Percentiles rank a stretch among this genome's conserved stretches.
Conservation (phyloP, 1,284 basidiomycete species). For the Prillingera fragicola region DNA sequence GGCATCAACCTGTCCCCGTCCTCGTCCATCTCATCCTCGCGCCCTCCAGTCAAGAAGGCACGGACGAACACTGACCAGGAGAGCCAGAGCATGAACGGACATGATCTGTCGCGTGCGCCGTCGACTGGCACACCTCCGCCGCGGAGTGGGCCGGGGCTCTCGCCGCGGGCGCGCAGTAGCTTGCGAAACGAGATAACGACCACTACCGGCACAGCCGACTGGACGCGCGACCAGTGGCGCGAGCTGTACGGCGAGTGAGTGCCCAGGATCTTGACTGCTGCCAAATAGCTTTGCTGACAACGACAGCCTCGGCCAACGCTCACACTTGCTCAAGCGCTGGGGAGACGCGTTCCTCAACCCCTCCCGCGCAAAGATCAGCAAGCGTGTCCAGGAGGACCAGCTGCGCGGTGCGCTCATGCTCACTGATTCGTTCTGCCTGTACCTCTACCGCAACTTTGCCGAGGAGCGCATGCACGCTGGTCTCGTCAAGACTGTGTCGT, state of each 20-base stretch:
- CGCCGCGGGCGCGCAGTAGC: conserved; percentile 7
- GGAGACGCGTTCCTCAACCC: conserved; percentile 37
- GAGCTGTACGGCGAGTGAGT: conserved; percentile 5
- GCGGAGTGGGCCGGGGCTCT: background rate
- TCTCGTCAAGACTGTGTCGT: conserved; percentile 26
- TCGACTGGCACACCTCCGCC: conserved; percentile 5
- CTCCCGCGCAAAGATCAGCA: conserved; percentile 21
- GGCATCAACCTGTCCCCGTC: conserved; percentile 12
- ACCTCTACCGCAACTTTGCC: conserved; percentile 51
- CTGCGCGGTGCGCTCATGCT: conserved; percentile 47
- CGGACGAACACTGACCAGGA: conserved; percentile 6
- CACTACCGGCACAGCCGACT: conserved; percentile 12
- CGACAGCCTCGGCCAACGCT: conserved; percentile 21
- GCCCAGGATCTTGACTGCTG: no score
- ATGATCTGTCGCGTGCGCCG: conserved; percentile 4
- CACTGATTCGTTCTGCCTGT: conserved; percentile 51
- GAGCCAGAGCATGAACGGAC: background rate
- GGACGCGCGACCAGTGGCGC: conserved; percentile 18
- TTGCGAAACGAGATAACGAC: conserved; percentile 19
- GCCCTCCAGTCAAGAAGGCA: conserved; percentile 14
- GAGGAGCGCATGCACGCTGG: conserved; percentile 45
- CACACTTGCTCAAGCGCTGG: conserved; percentile 34
- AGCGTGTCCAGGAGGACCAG: conserved; percentile 25
- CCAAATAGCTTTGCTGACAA: conserved; percentile 8
- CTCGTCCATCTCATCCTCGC: background rate